phyloP scores from a whole-genome alignment of 352 stramenopile genomes.

The Phytophthora pluvialis region DNA sequence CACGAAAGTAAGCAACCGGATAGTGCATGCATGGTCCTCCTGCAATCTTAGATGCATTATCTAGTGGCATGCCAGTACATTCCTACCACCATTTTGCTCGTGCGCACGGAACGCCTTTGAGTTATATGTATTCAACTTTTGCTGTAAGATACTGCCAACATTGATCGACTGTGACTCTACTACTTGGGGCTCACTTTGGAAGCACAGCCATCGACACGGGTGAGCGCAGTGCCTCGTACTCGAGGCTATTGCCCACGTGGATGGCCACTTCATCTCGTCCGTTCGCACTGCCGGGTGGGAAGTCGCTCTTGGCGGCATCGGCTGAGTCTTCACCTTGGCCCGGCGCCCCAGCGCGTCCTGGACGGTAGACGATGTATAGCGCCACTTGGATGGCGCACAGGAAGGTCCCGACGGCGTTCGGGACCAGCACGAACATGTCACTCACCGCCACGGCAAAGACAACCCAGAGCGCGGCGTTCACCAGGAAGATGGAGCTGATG shows the following conservation, averaged over 20 bases:
- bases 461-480: conserved; percentile 58
- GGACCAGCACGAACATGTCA: conserved; percentile 49
- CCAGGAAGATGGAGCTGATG: conserved; percentile 43
- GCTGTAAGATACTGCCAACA: too few species aligned
- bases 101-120: too few species aligned
- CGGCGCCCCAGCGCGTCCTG: conserved; percentile 2
- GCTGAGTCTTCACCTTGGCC: not conserved
- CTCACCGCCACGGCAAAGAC: conserved; percentile 42
- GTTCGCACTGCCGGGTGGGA: not conserved
- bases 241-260: conserved; percentile 6
- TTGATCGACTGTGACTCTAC: too few species aligned
- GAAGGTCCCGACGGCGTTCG: conserved; percentile 39
- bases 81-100: too few species aligned
- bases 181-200: too few species aligned
- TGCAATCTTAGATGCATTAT: too few species aligned
- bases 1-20: too few species aligned
- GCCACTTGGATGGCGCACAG: conserved; percentile 48
- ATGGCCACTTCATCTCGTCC: conserved; percentile 12
- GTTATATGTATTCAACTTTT: too few species aligned
- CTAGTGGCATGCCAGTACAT: too few species aligned
- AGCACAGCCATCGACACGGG: too few species aligned
- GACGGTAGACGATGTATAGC: conserved; percentile 50
- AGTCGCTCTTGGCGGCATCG: conserved; percentile 6
- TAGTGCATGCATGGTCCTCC: too few species aligned
- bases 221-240: conserved; percentile 21